Percentiles rank a stretch among this genome's conserved stretches.
Conservation (phyloP, 176 grass and related monocot species). For the Musa troglodytarum region DNA sequence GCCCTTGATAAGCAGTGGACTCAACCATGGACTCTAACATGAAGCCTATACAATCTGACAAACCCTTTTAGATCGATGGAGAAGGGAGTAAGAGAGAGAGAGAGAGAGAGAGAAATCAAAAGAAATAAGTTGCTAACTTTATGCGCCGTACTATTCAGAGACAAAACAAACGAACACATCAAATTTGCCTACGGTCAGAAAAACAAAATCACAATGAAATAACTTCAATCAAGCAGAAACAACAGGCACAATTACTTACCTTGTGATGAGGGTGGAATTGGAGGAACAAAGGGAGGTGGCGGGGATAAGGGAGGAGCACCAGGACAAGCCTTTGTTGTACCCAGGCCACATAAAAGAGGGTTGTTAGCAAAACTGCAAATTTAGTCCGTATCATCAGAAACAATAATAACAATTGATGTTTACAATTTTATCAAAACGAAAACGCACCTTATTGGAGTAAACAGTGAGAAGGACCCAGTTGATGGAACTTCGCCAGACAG, state of each 20-base stretch:
- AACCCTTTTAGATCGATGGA: background rate
- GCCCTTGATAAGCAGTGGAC: background rate
- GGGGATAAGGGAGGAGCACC: conserved; percentile 10
- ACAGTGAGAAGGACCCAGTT: conserved; percentile 13
- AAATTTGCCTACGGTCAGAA: background rate
- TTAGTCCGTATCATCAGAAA: background rate
- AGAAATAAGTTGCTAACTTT: background rate
- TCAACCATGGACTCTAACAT: background rate
- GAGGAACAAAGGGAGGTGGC: conserved; percentile 15
- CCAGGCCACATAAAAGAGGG: conserved; percentile 11
- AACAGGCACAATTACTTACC: background rate
- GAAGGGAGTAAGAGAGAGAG: background rate
- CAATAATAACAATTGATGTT: background rate
- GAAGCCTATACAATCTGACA: background rate
- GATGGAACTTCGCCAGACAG: conserved; percentile 16
- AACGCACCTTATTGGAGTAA: conserved; percentile 18
- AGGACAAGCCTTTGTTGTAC: conserved; percentile 11
- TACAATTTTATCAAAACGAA: background rate
- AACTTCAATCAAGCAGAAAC: background rate
- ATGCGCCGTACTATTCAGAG: background rate
- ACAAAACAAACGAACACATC: background rate
- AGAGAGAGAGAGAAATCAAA: background rate
- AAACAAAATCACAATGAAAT: background rate
- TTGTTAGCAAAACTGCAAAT: conserved; percentile 20
- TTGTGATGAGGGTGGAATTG: conserved; percentile 10